These are phyloP conservation scores for Ambrosiella beaveri DNA, from an alignment of 2,329 filamentous ascomycete species.

Conservation along the genomic window DNA sequence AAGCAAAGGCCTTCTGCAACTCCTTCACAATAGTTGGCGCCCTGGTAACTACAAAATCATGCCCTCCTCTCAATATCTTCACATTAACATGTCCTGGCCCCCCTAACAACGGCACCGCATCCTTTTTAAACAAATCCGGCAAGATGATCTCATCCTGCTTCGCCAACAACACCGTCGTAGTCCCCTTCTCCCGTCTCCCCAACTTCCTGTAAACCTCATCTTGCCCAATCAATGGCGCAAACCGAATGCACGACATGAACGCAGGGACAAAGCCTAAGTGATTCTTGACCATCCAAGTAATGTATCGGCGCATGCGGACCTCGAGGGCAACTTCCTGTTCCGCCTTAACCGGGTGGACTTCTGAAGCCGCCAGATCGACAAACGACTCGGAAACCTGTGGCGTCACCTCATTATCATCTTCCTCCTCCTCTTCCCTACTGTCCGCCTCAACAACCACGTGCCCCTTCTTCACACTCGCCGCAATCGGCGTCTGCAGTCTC, in stretches of 20 bases:
- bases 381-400: constrained; percentile 23
- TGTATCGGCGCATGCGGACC: constrained; percentile 29
- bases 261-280: constrained; percentile 42
- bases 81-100: constrained; percentile 32
- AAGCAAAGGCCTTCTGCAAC: constrained; percentile 4
- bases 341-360: constrained; percentile 7
- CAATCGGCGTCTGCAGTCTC: constrained; percentile 34
- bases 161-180: constrained; percentile 36
- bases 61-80: constrained; percentile 34
- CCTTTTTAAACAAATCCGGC: constrained; percentile 28
- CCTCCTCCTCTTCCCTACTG: constrained; percentile 6
- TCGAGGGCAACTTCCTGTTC: constrained; percentile 24
- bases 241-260: constrained; percentile 40
- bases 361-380: too few relatives aligned
- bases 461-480: constrained; percentile 19
- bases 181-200: constrained; percentile 24
- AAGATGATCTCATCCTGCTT: constrained; percentile 35
- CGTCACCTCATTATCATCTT: constrained; percentile 22
- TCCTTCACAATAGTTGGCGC: constrained; percentile 6
- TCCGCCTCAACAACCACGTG: neutral
- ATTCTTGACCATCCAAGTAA: constrained; percentile 40
- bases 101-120: constrained; percentile 33
- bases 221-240: constrained; percentile 36
- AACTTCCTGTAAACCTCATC: constrained; percentile 33
- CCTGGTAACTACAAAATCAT: constrained; percentile 35